Percentiles rank a stretch among this genome's conserved stretches.
phyloP scores from a whole-genome alignment of 2,329 filamentous ascomycete species.

The Teratosphaeria nubilosa region DNA sequence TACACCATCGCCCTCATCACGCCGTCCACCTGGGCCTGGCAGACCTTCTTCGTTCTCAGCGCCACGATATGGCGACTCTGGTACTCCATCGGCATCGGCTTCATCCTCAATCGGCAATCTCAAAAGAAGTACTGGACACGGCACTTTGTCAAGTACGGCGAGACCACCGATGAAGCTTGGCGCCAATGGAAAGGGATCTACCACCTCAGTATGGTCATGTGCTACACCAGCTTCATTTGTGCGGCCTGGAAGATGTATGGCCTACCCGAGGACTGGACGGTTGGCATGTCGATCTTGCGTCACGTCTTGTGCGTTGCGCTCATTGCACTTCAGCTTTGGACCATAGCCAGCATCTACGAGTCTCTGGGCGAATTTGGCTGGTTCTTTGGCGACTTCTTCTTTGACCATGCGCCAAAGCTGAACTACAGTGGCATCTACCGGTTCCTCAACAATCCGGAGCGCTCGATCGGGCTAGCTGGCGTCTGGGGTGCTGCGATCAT shows the following conservation, averaged over 20 bases:
- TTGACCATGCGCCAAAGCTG: slow-evolving; percentile 75
- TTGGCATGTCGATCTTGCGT: slow-evolving; percentile 74
- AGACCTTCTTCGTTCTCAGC: slow-evolving; percentile 69
- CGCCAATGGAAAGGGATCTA: slow-evolving; percentile 96
- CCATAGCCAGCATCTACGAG: slow-evolving; percentile 83
- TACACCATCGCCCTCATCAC: slow-evolving; percentile 63
- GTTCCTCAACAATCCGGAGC: slow-evolving; percentile 94
- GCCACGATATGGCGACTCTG: slow-evolving; percentile 78
- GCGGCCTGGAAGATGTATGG: slow-evolving; percentile 96
- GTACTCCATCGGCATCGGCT: slow-evolving; percentile 81
- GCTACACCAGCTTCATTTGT: slow-evolving; percentile 77
- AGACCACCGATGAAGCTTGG: slow-evolving; percentile 85
- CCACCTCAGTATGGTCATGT: slow-evolving; percentile 83
- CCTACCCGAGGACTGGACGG: slow-evolving; percentile 74
- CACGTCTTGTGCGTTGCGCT: slow-evolving; percentile 76
- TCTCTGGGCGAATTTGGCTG: slow-evolving; percentile 95
- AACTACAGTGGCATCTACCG: slow-evolving; percentile 97
- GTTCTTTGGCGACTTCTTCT: slow-evolving; percentile 99
- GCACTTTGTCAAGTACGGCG: slow-evolving; percentile 94
- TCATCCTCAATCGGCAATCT: slow-evolving; percentile 77
- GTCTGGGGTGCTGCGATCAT: slow-evolving; percentile 92
- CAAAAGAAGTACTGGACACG: slow-evolving; percentile 89
- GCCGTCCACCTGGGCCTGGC: slow-evolving; percentile 64
- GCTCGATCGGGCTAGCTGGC: slow-evolving; percentile 86
- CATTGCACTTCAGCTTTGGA: slow-evolving; percentile 85